phyloP scores from a whole-genome alignment of 495 filamentous ascomycete species.

The Tuber magnatum region DNA sequence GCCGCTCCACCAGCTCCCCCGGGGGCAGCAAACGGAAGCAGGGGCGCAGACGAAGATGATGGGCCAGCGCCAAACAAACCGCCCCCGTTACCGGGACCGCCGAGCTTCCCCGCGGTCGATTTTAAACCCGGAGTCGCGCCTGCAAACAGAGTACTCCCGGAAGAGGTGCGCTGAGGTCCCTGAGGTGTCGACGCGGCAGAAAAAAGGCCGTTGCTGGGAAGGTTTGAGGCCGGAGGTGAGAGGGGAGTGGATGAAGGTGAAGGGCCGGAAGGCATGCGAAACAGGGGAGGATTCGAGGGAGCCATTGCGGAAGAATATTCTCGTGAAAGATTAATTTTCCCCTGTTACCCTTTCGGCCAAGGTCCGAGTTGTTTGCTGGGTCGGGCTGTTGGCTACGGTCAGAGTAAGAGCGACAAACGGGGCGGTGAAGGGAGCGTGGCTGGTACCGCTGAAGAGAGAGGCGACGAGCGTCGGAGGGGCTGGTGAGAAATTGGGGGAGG shows the following conservation, averaged over 20 bases:
- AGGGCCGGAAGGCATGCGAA: slow-evolving; percentile 18
- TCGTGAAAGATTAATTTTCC: not conserved
- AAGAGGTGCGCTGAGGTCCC: slow-evolving; percentile 18
- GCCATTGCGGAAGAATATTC: slow-evolving; percentile 9
- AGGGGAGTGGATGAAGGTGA: slow-evolving; percentile 5
- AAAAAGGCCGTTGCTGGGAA: slow-evolving; percentile 36
- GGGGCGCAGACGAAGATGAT: not conserved
- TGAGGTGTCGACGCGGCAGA: slow-evolving; percentile 28
- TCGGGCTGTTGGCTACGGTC: not conserved
- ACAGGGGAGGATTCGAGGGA: slow-evolving; percentile 25
- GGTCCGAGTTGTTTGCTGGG: not conserved
- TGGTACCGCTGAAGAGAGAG: not conserved
- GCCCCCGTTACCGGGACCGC: slow-evolving; percentile 2
- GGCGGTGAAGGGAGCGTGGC: not conserved
- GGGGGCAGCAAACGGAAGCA: not conserved
- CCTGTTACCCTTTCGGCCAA: not conserved
- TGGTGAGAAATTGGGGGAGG: not conserved
- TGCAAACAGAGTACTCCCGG: slow-evolving; percentile 34
- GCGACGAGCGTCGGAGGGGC: not conserved
- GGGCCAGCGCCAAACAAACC: slow-evolving; percentile 14
- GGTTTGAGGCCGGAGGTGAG: slow-evolving; percentile 27
- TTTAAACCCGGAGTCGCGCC: slow-evolving; percentile 31
- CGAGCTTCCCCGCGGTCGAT: not conserved
- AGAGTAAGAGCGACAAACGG: not conserved
- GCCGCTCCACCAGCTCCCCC: not conserved